Evolutionary conservation across 2,329 filamentous ascomycete species (phyloP).

Genomic region (Talaromyces marneffei): DNA sequence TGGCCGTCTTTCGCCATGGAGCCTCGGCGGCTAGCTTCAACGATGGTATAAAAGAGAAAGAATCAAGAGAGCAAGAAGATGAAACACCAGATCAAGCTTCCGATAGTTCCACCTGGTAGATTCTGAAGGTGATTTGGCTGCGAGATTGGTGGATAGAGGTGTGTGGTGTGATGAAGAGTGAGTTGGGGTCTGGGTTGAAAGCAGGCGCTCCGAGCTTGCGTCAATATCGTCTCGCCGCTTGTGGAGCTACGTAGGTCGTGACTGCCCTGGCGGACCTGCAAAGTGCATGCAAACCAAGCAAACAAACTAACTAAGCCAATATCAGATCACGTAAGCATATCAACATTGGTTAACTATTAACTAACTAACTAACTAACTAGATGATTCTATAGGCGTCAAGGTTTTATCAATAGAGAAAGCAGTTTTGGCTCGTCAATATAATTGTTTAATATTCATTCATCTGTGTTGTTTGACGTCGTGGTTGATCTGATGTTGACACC

Average conservation of each 20-base stretch:
- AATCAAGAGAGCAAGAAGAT: neutral
- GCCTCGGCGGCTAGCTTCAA: slow-evolving; percentile 11
- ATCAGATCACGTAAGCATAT: neutral
- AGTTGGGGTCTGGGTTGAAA: neutral
- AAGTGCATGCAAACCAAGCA: slow-evolving; percentile 3
- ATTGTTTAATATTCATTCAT: neutral
- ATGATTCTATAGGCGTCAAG: no score
- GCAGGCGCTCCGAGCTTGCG: neutral
- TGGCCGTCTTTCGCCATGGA: slow-evolving; percentile 90
- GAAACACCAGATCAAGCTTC: slow-evolving; percentile 5
- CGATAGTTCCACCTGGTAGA: slow-evolving; percentile 2
- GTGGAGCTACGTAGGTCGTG: slow-evolving; percentile 7
- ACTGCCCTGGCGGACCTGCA: neutral
- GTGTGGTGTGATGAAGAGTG: neutral
- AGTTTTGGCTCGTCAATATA: neutral
- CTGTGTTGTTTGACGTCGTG: neutral
- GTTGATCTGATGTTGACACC: neutral
- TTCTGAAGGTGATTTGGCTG: neutral
- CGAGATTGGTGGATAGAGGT: slow-evolving; percentile 7
- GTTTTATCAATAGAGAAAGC: neutral
- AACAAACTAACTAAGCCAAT: neutral
- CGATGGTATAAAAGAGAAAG: neutral
- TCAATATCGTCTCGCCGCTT: slow-evolving; percentile 9
- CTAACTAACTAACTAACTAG: no score
- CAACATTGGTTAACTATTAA: no score